These are phyloP conservation scores for Pelargonium citronellum DNA, from an alignment of 441 rosid species.

Conservation along the genomic window DNA sequence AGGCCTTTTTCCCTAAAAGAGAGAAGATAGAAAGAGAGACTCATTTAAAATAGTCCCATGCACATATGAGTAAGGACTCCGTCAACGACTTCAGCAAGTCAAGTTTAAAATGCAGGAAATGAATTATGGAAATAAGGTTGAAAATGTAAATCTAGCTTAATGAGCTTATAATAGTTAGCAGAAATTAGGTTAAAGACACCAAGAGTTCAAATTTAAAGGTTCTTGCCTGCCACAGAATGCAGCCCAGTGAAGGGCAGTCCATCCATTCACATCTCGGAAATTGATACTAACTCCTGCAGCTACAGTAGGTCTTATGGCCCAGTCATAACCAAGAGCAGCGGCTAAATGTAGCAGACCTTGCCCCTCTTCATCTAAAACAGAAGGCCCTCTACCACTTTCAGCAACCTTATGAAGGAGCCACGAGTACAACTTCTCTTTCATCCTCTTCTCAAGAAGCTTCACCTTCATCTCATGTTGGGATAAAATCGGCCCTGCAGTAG, in stretches of 20 bases:
- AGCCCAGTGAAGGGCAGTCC: constrained; percentile 99
- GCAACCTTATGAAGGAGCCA: constrained; percentile 75
- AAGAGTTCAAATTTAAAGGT: neutral
- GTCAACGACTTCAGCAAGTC: no score
- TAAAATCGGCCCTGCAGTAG: constrained; percentile 33
- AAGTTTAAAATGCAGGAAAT: no score
- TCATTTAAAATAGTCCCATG: no score
- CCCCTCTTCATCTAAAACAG: constrained; percentile 68
- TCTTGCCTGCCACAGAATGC: constrained; percentile 82
- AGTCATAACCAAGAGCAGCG: constrained; percentile 86
- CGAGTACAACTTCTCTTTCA: constrained; percentile 60
- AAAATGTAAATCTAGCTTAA: no score
- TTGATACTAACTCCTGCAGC: constrained; percentile 75
- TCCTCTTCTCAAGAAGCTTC: constrained; percentile 50
- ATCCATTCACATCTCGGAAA: constrained; percentile 86
- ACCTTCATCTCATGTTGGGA: constrained; percentile 42
- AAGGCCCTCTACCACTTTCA: constrained; percentile 83
- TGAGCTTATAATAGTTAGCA: no score
- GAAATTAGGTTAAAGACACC: no score
- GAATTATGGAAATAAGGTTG: no score
- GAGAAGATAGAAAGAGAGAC: no score
- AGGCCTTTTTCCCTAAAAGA: no score
- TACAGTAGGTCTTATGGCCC: constrained; percentile 80
- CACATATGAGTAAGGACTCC: no score
- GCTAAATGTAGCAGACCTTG: constrained; percentile 89